These are phyloP conservation scores for rapeseed (Brassica napus) DNA, from an alignment of 345 rosid species.

Conservation along the genomic window DNA sequence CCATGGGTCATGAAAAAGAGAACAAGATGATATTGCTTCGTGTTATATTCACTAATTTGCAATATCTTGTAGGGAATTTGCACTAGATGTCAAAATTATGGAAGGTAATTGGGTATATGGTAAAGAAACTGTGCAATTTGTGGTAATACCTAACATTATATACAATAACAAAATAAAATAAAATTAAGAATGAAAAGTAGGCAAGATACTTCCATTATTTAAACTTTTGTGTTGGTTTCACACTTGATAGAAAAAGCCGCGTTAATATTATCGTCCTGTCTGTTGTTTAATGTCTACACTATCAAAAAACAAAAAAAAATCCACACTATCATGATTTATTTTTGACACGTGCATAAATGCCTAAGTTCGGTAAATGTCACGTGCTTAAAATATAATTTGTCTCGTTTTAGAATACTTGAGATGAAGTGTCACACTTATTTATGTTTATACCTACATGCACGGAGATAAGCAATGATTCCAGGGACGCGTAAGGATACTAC, in stretches of 20 bases:
- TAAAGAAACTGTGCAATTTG: too few relatives aligned
- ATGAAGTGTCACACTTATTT: background rate
- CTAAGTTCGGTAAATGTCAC: slow-evolving; percentile 6
- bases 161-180: background rate
- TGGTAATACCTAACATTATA: too few relatives aligned
- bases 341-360: slow-evolving; percentile 8
- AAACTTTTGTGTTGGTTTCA: slow-evolving; percentile 2
- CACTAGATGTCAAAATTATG: too few relatives aligned
- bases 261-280: slow-evolving; percentile 4
- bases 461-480: background rate
- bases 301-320: background rate
- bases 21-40: background rate
- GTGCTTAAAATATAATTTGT: slow-evolving; percentile 9
- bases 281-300: background rate
- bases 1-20: background rate
- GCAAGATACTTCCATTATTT: background rate
- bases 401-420: background rate
- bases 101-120: too few relatives aligned
- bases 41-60: background rate
- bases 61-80: too few relatives aligned
- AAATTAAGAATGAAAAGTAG: background rate
- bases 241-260: slow-evolving; percentile 8
- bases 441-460: background rate
- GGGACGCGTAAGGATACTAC: background rate
- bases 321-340: background rate